These are phyloP conservation scores for Podosphaera fusca DNA, from an alignment of 2,329 filamentous ascomycete genomes.

Conservation along the genomic window DNA sequence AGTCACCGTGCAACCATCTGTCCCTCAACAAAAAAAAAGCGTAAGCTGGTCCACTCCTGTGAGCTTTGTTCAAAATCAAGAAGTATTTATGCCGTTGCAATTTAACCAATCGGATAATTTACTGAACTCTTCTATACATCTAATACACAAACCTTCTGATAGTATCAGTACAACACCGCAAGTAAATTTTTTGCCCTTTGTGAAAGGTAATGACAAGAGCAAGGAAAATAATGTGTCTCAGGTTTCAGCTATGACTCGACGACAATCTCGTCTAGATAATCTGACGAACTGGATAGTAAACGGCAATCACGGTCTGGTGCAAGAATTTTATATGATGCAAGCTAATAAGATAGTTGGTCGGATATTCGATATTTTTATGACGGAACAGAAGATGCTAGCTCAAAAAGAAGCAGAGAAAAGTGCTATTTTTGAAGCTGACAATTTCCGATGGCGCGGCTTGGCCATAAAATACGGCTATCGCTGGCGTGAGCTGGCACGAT, in stretches of 20 bases:
- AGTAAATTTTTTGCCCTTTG: too few relatives aligned
- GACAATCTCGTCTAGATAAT: conserved; percentile 2
- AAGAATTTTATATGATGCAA: conserved; percentile 13
- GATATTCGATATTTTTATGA: conserved; percentile 5
- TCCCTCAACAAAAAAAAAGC: too few relatives aligned
- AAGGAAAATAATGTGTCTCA: neutral
- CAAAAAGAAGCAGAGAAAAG: conserved; percentile 8
- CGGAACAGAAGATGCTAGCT: conserved; percentile 7
- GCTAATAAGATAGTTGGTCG: conserved; percentile 9
- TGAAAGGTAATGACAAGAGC: neutral
- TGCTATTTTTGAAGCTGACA: conserved; percentile 8
- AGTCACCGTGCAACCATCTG: too few relatives aligned
- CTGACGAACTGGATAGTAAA: conserved; percentile 12
- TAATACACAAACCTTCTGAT: too few relatives aligned
- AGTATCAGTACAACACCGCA: too few relatives aligned
- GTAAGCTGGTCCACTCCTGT: too few relatives aligned
- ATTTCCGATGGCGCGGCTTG: conserved; percentile 11
- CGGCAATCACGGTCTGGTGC: conserved; percentile 14
- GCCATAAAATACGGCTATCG: conserved; percentile 12
- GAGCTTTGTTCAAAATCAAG: too few relatives aligned
- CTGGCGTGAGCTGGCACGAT: conserved; percentile 12
- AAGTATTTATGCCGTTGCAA: too few relatives aligned
- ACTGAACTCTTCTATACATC: too few relatives aligned
- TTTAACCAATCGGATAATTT: too few relatives aligned
- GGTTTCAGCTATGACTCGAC: neutral